Evolutionary conservation across 441 rosid genomes (phyloP), one percentile per base, ranked within the genome.

Genomic region (Eruca vesicaria): DNA sequence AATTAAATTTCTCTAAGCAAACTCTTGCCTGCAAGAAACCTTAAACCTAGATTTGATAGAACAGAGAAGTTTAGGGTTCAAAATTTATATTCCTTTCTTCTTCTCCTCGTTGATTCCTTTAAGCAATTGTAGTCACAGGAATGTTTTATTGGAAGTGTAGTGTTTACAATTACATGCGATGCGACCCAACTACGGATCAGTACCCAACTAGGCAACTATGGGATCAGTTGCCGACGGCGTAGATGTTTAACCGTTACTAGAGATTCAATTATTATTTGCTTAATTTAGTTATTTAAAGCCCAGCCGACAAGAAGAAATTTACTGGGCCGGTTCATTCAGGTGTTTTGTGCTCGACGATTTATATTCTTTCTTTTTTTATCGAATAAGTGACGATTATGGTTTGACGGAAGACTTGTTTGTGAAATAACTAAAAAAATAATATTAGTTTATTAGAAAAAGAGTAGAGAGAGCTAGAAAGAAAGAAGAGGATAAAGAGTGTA

Each of bases 221-320:
- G n/a, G n/a, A n/a, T n/a, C 48, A 53, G 48, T 38, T 43, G 59
- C 59, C 21, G 56, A 53, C 50, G 14, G 50, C 16, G 8, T 19
- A 12, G 6, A 35, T 26, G 6, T 33, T 9, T 31, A 31, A 60
- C 64, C 23, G 11, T 16, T 16, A 48, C 55, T 16, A 16, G 10
- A 48, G 21, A 48, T 15, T 48, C 7, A 41, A 35, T 26, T 18
- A 19, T 23, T 16, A 48, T 53, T 18, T 36, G 68, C 45, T n/a
- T 35, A 11, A 48, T 68, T 58, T 62, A 55, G 52, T 68, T 79
- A 29, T n/a, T 23, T 73, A 43, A 23, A 67, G 76, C 72, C 74
- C 79, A 69, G 6, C 41, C 29, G 36, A 52, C n/a, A 12, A 32
- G 0, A 11, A 16, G 0, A 23, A 16, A 20, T 3, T 12, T 71